Percentiles rank a stretch among this genome's conserved stretches.
These are phyloP conservation scores for Plasmodium coatneyi DNA, from an alignment of 169 alveolate species.

Conservation along the genomic window DNA sequence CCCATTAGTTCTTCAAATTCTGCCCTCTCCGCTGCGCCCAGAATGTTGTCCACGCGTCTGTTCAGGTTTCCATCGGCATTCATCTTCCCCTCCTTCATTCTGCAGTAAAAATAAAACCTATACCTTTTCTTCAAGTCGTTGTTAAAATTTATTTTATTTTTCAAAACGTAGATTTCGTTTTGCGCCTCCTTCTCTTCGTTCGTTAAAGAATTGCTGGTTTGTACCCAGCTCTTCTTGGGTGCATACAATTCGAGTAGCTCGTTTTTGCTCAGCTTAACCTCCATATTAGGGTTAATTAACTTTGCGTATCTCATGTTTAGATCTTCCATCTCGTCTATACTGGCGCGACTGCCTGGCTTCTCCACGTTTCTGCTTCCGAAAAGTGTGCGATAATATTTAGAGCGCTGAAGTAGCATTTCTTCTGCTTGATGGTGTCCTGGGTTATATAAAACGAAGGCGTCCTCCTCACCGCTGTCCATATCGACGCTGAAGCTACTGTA, in stretches of 20 bases:
- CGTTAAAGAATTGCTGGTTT: neutral
- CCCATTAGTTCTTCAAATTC: slow-evolving; percentile 49
- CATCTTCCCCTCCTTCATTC: slow-evolving; percentile 31
- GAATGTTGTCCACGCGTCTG: slow-evolving; percentile 15
- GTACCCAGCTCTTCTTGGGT: slow-evolving; percentile 65
- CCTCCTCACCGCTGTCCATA: neutral
- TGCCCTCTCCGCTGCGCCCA: slow-evolving; percentile 20
- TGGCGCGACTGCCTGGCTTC: neutral
- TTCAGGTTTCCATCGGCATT: slow-evolving; percentile 5
- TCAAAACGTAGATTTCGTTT: slow-evolving; percentile 37
- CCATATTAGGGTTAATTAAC: slow-evolving; percentile 7
- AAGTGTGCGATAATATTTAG: slow-evolving; percentile 18
- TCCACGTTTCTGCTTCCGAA: neutral
- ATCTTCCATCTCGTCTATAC: neutral
- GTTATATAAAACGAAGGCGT: neutral
- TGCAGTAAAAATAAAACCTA: slow-evolving; percentile 68
- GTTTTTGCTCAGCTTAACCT: neutral
- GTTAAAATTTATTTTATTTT: slow-evolving; percentile 50
- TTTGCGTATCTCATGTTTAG: slow-evolving; percentile 24
- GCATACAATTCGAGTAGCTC: slow-evolving; percentile 56
- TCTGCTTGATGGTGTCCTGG: neutral
- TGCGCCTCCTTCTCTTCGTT: neutral
- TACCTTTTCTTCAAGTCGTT: slow-evolving; percentile 68
- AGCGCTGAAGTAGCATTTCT: neutral
- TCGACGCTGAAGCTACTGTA: neutral